A percentile compares a stretch with the other conserved stretches of the same genome.
phyloP scores from a whole-genome alignment of 495 filamentous ascomycete genomes.

The Tuber brumale region DNA sequence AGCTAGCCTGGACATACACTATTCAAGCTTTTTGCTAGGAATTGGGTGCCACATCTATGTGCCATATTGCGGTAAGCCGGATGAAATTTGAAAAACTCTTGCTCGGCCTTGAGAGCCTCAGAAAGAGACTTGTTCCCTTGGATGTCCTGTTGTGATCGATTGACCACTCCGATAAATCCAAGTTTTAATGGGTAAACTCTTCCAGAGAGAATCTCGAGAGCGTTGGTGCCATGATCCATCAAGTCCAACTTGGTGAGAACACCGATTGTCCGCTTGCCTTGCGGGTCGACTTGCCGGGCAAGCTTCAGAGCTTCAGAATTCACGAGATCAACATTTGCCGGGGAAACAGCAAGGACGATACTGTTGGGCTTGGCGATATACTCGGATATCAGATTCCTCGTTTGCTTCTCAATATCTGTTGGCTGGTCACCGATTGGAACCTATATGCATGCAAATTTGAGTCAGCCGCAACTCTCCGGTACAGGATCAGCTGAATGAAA shows the following conservation, averaged over 20 bases:
- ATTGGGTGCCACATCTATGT: slow-evolving; percentile 87
- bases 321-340: slow-evolving; percentile 95
- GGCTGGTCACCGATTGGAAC: slow-evolving; percentile 97
- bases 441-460: slow-evolving; percentile 42
- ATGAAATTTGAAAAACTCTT: slow-evolving; percentile 94
- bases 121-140: slow-evolving; percentile 86
- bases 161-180: slow-evolving; percentile 97
- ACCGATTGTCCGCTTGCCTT: slow-evolving; percentile 90
- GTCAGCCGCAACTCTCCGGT: slow-evolving; percentile 11
- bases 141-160: slow-evolving; percentile 97
- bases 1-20: slow-evolving; percentile 42
- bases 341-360: slow-evolving; percentile 93
- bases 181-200: slow-evolving; percentile 95
- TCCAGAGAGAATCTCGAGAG: slow-evolving; percentile 90
- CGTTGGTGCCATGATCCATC: slow-evolving; percentile 99
- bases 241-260: slow-evolving; percentile 96
- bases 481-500: slow-evolving; percentile 7
- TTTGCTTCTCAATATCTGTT: slow-evolving; percentile 98
- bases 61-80: slow-evolving; percentile 97
- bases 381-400: slow-evolving; percentile 89
- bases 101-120: slow-evolving; percentile 81
- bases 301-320: slow-evolving; percentile 98
- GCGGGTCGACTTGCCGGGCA: slow-evolving; percentile 90
- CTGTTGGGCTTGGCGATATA: slow-evolving; percentile 99
- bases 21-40: slow-evolving; percentile 90